Evolutionary conservation across 2,329 filamentous ascomycete species (phyloP).

Genomic region (Tolypocladium tundrense): DNA sequence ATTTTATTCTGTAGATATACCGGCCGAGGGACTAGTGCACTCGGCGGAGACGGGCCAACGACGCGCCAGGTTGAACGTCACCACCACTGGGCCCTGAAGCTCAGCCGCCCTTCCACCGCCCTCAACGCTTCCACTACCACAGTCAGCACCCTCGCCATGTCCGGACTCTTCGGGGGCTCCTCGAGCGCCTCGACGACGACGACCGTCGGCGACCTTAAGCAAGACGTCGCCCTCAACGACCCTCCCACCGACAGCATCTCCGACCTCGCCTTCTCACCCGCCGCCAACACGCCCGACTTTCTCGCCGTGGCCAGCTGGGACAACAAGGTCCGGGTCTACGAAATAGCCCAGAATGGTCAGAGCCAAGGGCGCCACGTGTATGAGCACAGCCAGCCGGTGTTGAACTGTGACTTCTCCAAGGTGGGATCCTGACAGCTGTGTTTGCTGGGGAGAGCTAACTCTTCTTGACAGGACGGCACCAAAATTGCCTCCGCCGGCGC

Average conservation of each 20-base stretch:
- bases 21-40: background rate
- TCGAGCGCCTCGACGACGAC: slow-evolving; percentile 47
- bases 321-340: slow-evolving; percentile 95
- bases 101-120: background rate
- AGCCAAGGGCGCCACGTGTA: slow-evolving; percentile 80
- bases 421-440: slow-evolving; percentile 36
- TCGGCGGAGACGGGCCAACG: background rate
- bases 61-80: background rate
- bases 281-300: slow-evolving; percentile 51
- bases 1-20: background rate
- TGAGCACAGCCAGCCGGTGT: slow-evolving; percentile 74
- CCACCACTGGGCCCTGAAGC: background rate
- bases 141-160: slow-evolving; percentile 38
- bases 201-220: slow-evolving; percentile 81
- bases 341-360: slow-evolving; percentile 67
- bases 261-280: slow-evolving; percentile 72
- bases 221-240: slow-evolving; percentile 69
- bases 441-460: background rate
- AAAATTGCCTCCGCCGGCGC: slow-evolving; percentile 82
- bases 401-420: slow-evolving; percentile 81
- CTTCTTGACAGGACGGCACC: slow-evolving; percentile 61
- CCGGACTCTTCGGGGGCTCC: slow-evolving; percentile 48
- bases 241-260: slow-evolving; percentile 86
- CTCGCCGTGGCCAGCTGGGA: slow-evolving; percentile 93
- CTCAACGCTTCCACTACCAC: slow-evolving; percentile 3